Conservation (phyloP, 108 stramenopile species). For the Nitzschia inconspicua region DNA sequence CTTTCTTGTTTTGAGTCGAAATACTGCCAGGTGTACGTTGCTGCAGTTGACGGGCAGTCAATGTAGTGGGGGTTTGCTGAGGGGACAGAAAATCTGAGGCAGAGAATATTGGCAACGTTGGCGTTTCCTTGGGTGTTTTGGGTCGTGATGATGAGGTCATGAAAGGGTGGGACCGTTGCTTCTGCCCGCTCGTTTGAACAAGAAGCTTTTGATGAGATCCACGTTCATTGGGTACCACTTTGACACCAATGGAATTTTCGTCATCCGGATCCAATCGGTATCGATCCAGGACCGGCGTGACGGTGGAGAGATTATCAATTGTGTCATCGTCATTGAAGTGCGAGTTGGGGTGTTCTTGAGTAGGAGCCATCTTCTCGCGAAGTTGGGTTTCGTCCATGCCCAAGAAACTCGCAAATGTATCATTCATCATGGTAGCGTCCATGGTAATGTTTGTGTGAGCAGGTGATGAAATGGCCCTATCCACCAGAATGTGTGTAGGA, state of each 20-base stretch:
- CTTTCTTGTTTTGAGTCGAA: constrained; percentile 19
- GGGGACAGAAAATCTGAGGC: constrained; percentile 2
- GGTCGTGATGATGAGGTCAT: not conserved
- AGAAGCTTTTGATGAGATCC: constrained; percentile 6
- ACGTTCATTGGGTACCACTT: constrained; percentile 49
- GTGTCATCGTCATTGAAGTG: constrained; percentile 10
- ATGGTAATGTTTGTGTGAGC: constrained; percentile 37
- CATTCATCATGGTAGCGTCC: constrained; percentile 37
- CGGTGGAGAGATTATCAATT: constrained; percentile 22
- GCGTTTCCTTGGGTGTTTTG: constrained; percentile 2
- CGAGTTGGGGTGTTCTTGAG: not conserved
- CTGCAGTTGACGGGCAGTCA: not conserved
- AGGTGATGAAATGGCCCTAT: constrained; percentile 15
- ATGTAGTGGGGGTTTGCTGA: not conserved
- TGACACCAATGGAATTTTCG: constrained; percentile 33
- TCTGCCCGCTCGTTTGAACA: not conserved
- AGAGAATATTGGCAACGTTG: too few species aligned
- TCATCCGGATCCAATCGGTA: constrained; percentile 39
- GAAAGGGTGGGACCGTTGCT: not conserved
- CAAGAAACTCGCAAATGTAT: constrained; percentile 7
- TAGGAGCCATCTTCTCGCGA: not conserved
- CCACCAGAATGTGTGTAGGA: constrained; percentile 21
- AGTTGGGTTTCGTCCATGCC: not conserved
- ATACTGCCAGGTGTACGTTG: too few species aligned
- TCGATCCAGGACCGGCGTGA: constrained; percentile 44